These are phyloP conservation scores for Talaromyces amestolkiae DNA, from an alignment of 2,329 filamentous ascomycete genomes.

Conservation along the genomic window DNA sequence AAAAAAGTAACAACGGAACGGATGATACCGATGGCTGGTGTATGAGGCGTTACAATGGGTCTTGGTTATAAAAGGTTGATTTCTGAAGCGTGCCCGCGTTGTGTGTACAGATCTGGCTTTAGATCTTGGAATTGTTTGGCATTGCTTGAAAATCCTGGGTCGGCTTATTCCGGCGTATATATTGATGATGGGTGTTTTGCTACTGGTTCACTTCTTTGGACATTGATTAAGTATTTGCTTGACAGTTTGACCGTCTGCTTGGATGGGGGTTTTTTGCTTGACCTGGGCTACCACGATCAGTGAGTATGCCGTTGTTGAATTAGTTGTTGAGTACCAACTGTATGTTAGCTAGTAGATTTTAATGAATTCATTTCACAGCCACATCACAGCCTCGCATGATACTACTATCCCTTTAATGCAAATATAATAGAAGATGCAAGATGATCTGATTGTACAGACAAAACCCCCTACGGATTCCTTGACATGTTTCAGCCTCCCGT, in stretches of 20 bases:
- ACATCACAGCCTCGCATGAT: background rate
- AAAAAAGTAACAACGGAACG: background rate
- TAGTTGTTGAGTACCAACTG: slow-evolving; percentile 3
- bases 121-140: slow-evolving; percentile 13
- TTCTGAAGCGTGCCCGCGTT: slow-evolving; percentile 17
- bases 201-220: slow-evolving; percentile 8
- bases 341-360: slow-evolving; percentile 20
- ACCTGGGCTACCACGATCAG: background rate
- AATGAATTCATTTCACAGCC: slow-evolving; percentile 10
- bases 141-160: slow-evolving; percentile 19
- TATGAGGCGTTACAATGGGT: slow-evolving; percentile 21
- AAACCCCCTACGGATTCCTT: background rate
- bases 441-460: background rate
- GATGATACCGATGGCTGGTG: slow-evolving; percentile 11
- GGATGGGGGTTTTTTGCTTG: background rate
- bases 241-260: slow-evolving; percentile 1
- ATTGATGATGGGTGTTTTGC: slow-evolving; percentile 11
- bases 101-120: slow-evolving; percentile 19
- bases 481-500: slow-evolving; percentile 5
- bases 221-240: background rate
- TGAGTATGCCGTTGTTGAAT: background rate
- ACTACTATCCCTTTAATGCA: background rate
- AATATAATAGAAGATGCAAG: background rate
- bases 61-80: slow-evolving; percentile 28
- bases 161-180: slow-evolving; percentile 15